Conservation (phyloP, 257 asterid species). For the Capsicum rhomboideum region DNA sequence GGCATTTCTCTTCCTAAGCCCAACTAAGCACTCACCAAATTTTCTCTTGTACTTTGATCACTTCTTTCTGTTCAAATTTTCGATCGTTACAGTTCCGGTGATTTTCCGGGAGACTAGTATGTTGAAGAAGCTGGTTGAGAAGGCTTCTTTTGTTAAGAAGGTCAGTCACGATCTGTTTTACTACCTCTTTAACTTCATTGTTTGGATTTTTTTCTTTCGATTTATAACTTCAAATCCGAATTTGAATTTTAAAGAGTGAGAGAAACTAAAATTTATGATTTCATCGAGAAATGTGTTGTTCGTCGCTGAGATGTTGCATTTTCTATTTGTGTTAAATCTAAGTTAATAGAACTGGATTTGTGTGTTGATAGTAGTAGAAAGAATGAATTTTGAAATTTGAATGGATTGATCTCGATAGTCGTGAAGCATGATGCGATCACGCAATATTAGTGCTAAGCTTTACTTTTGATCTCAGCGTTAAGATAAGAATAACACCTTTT, state of each 20-base stretch:
- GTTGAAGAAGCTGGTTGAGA: slow-evolving; percentile 75
- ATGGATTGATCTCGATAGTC: background rate
- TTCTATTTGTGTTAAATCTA: background rate
- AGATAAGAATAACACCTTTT: background rate
- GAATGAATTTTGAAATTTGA: background rate
- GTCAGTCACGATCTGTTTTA: slow-evolving; percentile 15
- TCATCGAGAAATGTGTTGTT: background rate
- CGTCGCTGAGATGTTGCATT: background rate
- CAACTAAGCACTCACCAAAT: background rate
- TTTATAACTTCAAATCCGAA: background rate
- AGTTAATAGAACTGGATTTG: background rate
- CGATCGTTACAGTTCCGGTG: background rate
- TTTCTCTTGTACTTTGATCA: background rate
- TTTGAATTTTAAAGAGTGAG: background rate
- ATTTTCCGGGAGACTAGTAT: background rate
- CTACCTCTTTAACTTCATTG: background rate
- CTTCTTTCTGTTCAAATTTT: background rate
- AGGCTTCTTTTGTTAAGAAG: slow-evolving; percentile 76
- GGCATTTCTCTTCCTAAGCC: slow-evolving; percentile 5
- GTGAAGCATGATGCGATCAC: background rate
- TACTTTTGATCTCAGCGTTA: background rate
- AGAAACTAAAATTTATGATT: background rate
- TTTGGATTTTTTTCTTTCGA: background rate
- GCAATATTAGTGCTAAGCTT: background rate
- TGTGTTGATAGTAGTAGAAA: background rate